phyloP scores from a whole-genome alignment of 1,284 basidiomycete species.

The Gymnopus androsaceus region DNA sequence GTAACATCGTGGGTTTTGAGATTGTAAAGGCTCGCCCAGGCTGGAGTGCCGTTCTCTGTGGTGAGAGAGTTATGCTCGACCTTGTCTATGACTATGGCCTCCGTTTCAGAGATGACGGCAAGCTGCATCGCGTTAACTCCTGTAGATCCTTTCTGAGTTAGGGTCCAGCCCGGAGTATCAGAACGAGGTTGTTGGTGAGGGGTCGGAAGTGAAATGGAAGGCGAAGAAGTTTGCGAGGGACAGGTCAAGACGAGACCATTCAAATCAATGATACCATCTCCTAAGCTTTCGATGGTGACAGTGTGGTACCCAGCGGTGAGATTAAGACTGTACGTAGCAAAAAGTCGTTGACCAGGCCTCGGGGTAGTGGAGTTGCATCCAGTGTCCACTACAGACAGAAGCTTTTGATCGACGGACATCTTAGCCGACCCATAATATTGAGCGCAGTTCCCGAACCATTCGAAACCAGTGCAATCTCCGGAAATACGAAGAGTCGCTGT shows the following conservation, averaged over 20 bases:
- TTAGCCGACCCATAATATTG: conserved; percentile 53
- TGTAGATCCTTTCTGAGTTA: conserved; percentile 62
- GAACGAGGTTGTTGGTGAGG: background rate
- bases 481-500: conserved; percentile 47
- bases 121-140: conserved; percentile 86
- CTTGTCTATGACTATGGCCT: conserved; percentile 78
- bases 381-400: conserved; percentile 46
- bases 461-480: conserved; percentile 71
- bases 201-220: background rate
- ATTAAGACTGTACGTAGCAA: conserved; percentile 57
- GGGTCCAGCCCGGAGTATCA: conserved; percentile 42
- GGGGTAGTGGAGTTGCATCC: conserved; percentile 35
- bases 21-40: conserved; percentile 79
- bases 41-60: conserved; percentile 70
- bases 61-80: conserved; percentile 82
- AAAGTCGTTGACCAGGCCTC: conserved; percentile 61
- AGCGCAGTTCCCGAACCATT: conserved; percentile 71
- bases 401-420: conserved; percentile 61
- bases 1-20: conserved; percentile 61
- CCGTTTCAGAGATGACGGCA: conserved; percentile 66
- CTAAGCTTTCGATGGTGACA: conserved; percentile 54
- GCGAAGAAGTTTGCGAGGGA: conserved; percentile 5
- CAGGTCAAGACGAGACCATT: conserved; percentile 69
- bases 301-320: conserved; percentile 58
- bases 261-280: conserved; percentile 47